Base-by-base conservation (phyloP, 2,329 filamentous ascomycete genomes). In the Phialophora chinensis region DNA sequence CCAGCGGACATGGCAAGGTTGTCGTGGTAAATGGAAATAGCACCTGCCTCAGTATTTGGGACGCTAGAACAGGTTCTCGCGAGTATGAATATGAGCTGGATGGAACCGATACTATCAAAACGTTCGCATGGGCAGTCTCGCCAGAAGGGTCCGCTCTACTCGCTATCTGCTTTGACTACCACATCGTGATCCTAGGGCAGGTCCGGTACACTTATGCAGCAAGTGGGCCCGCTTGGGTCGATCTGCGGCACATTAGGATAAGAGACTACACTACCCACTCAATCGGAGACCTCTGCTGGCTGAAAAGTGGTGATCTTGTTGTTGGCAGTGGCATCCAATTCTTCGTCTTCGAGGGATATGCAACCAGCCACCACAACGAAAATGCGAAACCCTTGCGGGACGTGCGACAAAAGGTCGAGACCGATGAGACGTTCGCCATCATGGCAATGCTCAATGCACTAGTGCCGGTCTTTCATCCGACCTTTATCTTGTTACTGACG, bases 51-150 rank as follows among this genome's bases (percentile, higher is more conserved):
- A 96, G 91, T 0, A 96, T 97, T 58, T 97, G 93, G 94, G 93
- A 97, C 74, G 91, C 92, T 11, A 87, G 90, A 69, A 91, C 90
- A 63, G 89, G 89, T 1, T 89, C 92, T 69, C 84, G 97, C 5
- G 93, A 97, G 76, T 93, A 91, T 74, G 86, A 91, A 68, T 87
- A 94, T 73, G 85, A 87, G 33, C 95, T 93, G 70, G 85, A 90
- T 70, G 84, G 85, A 12, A 85, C 90, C 66, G 90, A 95, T 72
- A 86, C 85, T 5, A 92, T 97, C 49, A 88, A 90, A 69, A 93
- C 97, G 77, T 85, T 97, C 12, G 93, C 97, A 77, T 97, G 94
- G 94, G 94, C 93, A 0, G 94, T 91, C 2, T 97, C 93, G 0
- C 92, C 92, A 0, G 92, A 96, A 76, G 88, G 88, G 57, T 92